Conservation (phyloP, 2,329 filamentous ascomycete genomes). For the Anisogramma anomala region DNA sequence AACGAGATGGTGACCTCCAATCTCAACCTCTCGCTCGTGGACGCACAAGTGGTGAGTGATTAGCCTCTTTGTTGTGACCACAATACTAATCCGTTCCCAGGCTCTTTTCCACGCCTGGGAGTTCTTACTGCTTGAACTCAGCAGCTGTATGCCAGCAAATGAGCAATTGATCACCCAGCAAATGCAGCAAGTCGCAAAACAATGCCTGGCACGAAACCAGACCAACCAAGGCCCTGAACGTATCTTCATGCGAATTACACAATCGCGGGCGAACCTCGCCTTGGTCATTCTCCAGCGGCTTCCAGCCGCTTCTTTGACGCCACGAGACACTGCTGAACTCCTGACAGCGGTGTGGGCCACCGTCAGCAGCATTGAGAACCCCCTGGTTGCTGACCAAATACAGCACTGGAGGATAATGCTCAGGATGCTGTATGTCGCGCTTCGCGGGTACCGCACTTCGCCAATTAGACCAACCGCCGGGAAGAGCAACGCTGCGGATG, state of each 20-base stretch:
- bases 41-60: conserved; percentile 68
- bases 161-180: conserved; percentile 49
- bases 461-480: conserved; percentile 21
- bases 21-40: conserved; percentile 78
- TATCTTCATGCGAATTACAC: conserved; percentile 69
- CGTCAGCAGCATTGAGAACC: conserved; percentile 42
- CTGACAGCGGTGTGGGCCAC: conserved; percentile 39
- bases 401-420: conserved; percentile 75
- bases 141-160: conserved; percentile 43
- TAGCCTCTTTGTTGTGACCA: neutral
- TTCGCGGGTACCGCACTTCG: conserved; percentile 50
- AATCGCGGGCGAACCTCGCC: conserved; percentile 67
- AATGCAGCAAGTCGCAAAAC: conserved; percentile 62
- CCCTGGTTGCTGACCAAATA: conserved; percentile 39
- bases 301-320: conserved; percentile 42
- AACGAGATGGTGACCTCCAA: conserved; percentile 81
- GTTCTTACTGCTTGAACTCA: conserved; percentile 73
- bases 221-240: conserved; percentile 60
- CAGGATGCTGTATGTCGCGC: conserved; percentile 70
- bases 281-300: conserved; percentile 74
- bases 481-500: conserved; percentile 21
- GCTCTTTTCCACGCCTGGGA: conserved; percentile 83
- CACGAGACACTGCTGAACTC: conserved; percentile 41
- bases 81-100: conserved; percentile 27
- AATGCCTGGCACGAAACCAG: conserved; percentile 70